phyloP scores from a whole-genome alignment of 306 rosid genomes.

The Phaseolus lunatus region DNA sequence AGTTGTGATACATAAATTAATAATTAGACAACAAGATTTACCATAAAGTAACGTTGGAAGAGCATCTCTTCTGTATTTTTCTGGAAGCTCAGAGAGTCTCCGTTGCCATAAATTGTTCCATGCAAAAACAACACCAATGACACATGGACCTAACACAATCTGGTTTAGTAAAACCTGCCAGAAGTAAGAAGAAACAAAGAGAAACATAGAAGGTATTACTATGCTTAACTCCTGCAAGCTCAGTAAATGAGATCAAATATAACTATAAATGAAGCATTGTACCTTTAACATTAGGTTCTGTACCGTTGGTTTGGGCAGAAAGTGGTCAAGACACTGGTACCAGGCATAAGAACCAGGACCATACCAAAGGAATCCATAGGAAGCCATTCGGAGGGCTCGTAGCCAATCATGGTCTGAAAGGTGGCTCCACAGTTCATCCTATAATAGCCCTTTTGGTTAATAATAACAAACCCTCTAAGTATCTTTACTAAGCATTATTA shows the following conservation, averaged over 20 bases:
- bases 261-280: conserved; percentile 19
- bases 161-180: conserved; percentile 89
- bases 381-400: conserved; percentile 86
- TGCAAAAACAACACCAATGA: conserved; percentile 90
- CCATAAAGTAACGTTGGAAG: conserved; percentile 79
- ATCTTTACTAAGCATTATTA: not conserved
- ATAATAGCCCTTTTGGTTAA: conserved; percentile 38
- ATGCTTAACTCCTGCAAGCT: conserved; percentile 7
- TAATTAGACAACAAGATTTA: conserved; percentile 35
- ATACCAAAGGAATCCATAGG: conserved; percentile 87
- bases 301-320: conserved; percentile 65
- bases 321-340: conserved; percentile 83
- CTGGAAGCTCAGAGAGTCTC: conserved; percentile 84
- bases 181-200: not conserved
- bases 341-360: conserved; percentile 98
- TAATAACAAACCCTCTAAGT: conserved; percentile 31
- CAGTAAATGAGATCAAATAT: not conserved
- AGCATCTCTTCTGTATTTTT: conserved; percentile 82
- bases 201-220: conserved; percentile 17
- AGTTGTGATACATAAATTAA: conserved; percentile 28
- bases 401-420: conserved; percentile 85
- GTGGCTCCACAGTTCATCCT: conserved; percentile 64
- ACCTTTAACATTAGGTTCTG: conserved; percentile 82
- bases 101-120: conserved; percentile 91
- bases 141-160: conserved; percentile 87